Evolutionary conservation across 352 stramenopile species (phyloP).

Genomic region (Blastocystis sp.): DNA sequence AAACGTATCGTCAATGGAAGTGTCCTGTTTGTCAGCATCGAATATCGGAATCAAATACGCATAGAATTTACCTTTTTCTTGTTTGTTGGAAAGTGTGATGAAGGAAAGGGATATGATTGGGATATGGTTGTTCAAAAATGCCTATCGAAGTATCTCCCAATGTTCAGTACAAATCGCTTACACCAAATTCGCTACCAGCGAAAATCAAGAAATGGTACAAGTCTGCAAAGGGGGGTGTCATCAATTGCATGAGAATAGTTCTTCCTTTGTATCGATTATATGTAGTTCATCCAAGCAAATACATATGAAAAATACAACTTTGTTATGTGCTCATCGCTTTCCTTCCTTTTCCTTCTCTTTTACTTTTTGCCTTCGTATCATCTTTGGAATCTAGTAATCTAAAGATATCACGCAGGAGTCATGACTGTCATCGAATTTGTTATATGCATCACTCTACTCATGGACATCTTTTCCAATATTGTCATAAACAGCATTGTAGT

Average conservation of each 20-base stretch:
- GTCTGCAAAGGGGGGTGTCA: neutral
- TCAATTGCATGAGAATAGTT: neutral
- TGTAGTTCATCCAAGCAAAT: neutral
- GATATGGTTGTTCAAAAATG: neutral
- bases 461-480: conserved; percentile 50
- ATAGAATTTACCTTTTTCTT: conserved; percentile 17
- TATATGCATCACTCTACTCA: neutral
- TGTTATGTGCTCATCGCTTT: neutral
- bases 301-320: conserved; percentile 26
- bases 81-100: neutral
- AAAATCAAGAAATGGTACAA: neutral
- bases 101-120: neutral
- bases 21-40: conserved; percentile 7
- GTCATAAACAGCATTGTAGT: conserved; percentile 1
- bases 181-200: neutral
- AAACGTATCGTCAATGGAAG: neutral
- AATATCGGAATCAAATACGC: neutral
- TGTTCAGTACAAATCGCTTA: neutral
- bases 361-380: neutral
- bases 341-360: neutral
- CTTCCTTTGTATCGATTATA: neutral
- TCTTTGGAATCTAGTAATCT: neutral
- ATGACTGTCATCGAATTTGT: neutral
- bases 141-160: neutral
- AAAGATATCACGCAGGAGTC: neutral